Base-by-base conservation (phyloP, 805 yeast genomes). In the Saccharomyces cerevisiae region DNA sequence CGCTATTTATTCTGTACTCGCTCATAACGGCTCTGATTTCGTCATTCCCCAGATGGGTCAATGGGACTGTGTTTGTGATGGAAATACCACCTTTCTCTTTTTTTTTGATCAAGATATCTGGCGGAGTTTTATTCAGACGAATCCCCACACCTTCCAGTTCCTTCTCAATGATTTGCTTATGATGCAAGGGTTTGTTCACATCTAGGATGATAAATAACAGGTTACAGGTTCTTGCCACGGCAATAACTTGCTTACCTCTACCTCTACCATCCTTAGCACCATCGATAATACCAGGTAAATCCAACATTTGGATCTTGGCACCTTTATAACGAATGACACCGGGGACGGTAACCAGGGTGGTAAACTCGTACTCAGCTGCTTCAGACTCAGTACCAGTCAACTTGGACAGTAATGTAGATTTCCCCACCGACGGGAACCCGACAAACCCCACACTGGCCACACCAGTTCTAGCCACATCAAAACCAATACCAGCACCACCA, bases 391-490 rank as follows among this genome's bases (percentile, higher is more conserved):
- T 91, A 59, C 99, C 98, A 0, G 99, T 94, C 50, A 94, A 75
- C 70, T 89, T 87, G 29, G 89, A 83, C 61, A 94, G 79, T 55
- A 94, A 73, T 0, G 99, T 94, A 8, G 89, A 83, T 65, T 87
- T 87, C 57, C 79, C 80, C 30, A 94, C 99, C 0, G 98, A 91
- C 1, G 99, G 99, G 69, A 94, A 94, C 2, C 99, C 99, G 47
- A 94, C 96, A 69, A 91, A 94, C 9, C 99, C 99, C 51, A 94
- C 95, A 8, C 96, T 83, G 3, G 97, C 97, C 13, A 89, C 97
- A 73, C 99, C 99, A 0, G 97, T 92, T 71, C 97, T 83, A n/a
- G 96, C 96, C 48, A 94, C 98, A 75, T 94, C 99, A 72, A 94
- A 94, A 6, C 99, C 99, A 24, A 80, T 82, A 59, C 98, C 97